Evolutionary conservation across 306 rosid genomes (phyloP).

Genomic region (Glycyrrhiza uralensis): DNA sequence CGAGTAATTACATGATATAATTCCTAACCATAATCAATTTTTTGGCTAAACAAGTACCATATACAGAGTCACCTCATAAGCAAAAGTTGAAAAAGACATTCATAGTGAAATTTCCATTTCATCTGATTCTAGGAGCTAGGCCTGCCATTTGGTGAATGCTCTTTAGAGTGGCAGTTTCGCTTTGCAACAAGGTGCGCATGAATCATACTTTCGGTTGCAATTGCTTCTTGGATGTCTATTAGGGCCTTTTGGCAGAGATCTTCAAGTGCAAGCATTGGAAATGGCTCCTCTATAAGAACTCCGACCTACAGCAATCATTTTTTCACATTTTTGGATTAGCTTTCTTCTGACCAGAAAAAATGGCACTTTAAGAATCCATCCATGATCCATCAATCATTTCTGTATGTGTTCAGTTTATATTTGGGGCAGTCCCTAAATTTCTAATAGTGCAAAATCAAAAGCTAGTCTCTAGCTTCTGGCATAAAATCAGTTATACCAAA

Average conservation of each 20-base stretch:
- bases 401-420: background rate
- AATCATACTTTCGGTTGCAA: slow-evolving; percentile 44
- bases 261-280: slow-evolving; percentile 83
- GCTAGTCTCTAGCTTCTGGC: background rate
- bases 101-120: slow-evolving; percentile 8
- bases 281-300: slow-evolving; percentile 95
- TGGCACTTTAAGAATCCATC: slow-evolving; percentile 18
- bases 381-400: background rate
- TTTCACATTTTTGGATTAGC: slow-evolving; percentile 10
- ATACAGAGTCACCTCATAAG: slow-evolving; percentile 18
- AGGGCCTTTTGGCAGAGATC: slow-evolving; percentile 61
- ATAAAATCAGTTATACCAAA: background rate
- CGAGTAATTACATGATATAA: slow-evolving; percentile 5
- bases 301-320: slow-evolving; percentile 59
- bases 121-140: slow-evolving; percentile 53
- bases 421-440: background rate
- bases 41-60: slow-evolving; percentile 7
- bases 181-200: slow-evolving; percentile 47
- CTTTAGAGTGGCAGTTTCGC: slow-evolving; percentile 39
- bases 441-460: background rate
- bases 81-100: slow-evolving; percentile 12
- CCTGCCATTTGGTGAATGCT: slow-evolving; percentile 68
- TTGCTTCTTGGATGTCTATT: slow-evolving; percentile 60
- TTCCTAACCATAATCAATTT: background rate
- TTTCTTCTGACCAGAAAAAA: slow-evolving; percentile 11